Conservation (phyloP, 2,329 filamentous ascomycete genomes). For the Phaeosphaeria sp. region DNA sequence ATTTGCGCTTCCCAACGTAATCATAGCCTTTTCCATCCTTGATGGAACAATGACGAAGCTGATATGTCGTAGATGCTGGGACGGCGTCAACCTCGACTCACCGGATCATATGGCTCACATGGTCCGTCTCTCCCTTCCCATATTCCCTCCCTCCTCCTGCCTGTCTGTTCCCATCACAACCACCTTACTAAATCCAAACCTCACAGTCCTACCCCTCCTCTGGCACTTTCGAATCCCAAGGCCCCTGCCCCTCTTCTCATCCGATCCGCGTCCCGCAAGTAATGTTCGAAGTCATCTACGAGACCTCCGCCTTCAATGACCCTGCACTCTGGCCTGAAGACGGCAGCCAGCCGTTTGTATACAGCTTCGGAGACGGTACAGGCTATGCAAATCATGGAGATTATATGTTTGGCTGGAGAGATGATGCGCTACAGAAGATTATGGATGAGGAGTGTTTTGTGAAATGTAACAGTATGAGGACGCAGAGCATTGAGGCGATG, state of each 20-base stretch:
- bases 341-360: conserved; percentile 41
- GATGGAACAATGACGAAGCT: background rate
- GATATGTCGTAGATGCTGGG: conserved; percentile 52
- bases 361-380: conserved; percentile 47
- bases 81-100: conserved; percentile 31
- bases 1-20: conserved; percentile 48
- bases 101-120: conserved; percentile 34
- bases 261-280: conserved; percentile 45
- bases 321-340: conserved; percentile 29
- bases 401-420: conserved; percentile 62
- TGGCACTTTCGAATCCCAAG: conserved; percentile 42
- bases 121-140: background rate
- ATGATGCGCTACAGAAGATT: conserved; percentile 54
- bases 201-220: conserved; percentile 22
- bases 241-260: conserved; percentile 59
- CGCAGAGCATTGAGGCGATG: conserved; percentile 55
- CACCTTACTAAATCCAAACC: no score
- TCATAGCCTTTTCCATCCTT: background rate
- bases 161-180: no score
- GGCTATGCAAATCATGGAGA: conserved; percentile 60
- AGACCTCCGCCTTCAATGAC: conserved; percentile 46
- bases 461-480: conserved; percentile 50
- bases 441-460: conserved; percentile 48
- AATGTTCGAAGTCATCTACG: conserved; percentile 38
- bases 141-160: background rate